Evolutionary conservation across 139 green algal genomes (phyloP), one percentile per base, ranked within the genome.

Genomic region (Bryopsis sp.): DNA sequence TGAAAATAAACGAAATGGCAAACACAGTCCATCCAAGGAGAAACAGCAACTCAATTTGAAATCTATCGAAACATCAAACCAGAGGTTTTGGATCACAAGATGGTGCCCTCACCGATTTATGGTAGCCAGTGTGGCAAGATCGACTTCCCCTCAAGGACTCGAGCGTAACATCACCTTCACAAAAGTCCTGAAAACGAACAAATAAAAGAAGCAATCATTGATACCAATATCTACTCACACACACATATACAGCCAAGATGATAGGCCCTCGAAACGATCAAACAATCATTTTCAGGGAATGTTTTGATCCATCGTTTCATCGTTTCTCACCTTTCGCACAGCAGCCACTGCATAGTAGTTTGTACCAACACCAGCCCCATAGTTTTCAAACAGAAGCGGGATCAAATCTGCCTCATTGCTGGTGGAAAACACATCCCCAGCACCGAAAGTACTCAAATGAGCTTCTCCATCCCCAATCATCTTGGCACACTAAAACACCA

Each of bases 101-200:
- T 50, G 43, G 43, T 26, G 15, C 19, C n/a, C 15, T 61, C 33
- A 61, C 58, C 4, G 58, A 46, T 65, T 65, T 65, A 22, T 33
- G 24, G 58, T 65, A 65, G 3, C 58, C 58, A 24, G 58, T 65
- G 24, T 65, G 58, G 43, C 58, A 65, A 3, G 58, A 65, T 47
- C 58, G 58, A 7, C 39, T 22, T 5, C 58, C 58, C 43, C 43
- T 43, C 7, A 65, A 22, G 31, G 39, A 31, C 6, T 39, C 58
- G 4, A 65, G 28, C 28, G 58, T 65, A 28, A 7, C 43, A 5
- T 39, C 6, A 33, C 15, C 28, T n/a, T 65, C 58, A 26, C 28
- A 65, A 26, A 39, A 65, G 8, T 46, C 26, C 58, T 65, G 22
- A 61, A 29, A 11, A 5, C 50, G 15, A 24, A 34, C 6, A n/a